Conservation (phyloP, 192 early-diverging fungal genomes). For the Coemansia sp. region DNA sequence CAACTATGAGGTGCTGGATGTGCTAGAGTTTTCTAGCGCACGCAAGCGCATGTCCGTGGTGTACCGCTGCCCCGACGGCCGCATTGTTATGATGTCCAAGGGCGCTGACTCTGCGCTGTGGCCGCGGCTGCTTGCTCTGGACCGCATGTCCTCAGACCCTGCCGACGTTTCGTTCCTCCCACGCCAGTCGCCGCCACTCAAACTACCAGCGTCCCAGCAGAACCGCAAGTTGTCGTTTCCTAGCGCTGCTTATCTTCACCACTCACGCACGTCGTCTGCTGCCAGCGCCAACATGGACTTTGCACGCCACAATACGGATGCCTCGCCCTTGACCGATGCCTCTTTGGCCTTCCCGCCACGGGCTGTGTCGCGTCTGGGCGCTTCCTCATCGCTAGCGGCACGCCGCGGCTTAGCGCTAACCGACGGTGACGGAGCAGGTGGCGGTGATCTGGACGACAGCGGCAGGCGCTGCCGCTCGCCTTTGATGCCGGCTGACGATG, state of each 20-base stretch:
- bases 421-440: not conserved
- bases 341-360: not conserved
- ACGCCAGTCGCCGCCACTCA: conserved; percentile 9
- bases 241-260: conserved; percentile 40
- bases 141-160: conserved; percentile 13
- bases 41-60: conserved; percentile 89
- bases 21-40: conserved; percentile 80
- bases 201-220: not conserved
- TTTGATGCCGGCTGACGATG: not conserved
- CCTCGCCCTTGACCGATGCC: not conserved
- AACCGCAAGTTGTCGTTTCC: conserved; percentile 38
- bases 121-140: conserved; percentile 52
- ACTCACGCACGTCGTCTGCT: conserved; percentile 43
- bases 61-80: conserved; percentile 64
- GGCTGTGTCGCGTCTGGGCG: not conserved
- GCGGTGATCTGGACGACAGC: not conserved
- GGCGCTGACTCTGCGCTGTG: conserved; percentile 88
- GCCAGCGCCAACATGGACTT: conserved; percentile 20
- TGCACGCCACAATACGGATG: not conserved
- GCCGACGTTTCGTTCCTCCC: conserved; percentile 25
- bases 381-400: not conserved
- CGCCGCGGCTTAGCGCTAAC: not conserved
- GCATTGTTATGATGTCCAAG: conserved; percentile 79
- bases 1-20: conserved; percentile 60
- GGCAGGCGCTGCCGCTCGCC: no score